Percentiles rank a stretch among this genome's conserved stretches.
Evolutionary conservation across 2,329 filamentous ascomycete species (phyloP).

Genomic region (Xylariaceae sp.): DNA sequence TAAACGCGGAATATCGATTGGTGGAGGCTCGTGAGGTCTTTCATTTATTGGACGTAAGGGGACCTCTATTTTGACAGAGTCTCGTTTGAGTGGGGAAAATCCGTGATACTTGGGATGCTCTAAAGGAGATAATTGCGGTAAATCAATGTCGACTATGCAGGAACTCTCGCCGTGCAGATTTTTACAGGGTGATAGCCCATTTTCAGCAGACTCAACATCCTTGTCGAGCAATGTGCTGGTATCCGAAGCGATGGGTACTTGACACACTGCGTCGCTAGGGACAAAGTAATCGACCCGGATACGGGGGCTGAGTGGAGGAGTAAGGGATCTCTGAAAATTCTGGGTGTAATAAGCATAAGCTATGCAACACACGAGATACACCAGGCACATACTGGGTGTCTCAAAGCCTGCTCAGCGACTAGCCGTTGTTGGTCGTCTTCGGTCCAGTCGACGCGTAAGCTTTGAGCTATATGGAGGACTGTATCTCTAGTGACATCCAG

Average conservation of each 20-base stretch:
- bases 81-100: slow-evolving; percentile 6
- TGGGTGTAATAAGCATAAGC: no score
- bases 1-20: slow-evolving; percentile 7
- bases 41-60: slow-evolving; percentile 19
- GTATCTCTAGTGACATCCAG: slow-evolving; percentile 18
- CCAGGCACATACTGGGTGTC: slow-evolving; percentile 9
- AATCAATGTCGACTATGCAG: no score
- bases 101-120: slow-evolving; percentile 7
- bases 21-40: slow-evolving; percentile 1
- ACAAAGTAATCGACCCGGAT: slow-evolving; percentile 14
- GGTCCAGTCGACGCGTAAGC: slow-evolving; percentile 14
- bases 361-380: no score
- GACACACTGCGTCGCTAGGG: slow-evolving; percentile 18
- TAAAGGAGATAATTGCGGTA: slow-evolving; percentile 8
- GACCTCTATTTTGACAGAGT: slow-evolving; percentile 20
- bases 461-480: slow-evolving; percentile 13
- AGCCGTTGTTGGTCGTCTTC: slow-evolving; percentile 7
- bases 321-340: slow-evolving; percentile 8
- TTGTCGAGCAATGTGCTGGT: slow-evolving; percentile 21
- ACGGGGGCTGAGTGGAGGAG: slow-evolving; percentile 23
- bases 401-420: slow-evolving; percentile 5
- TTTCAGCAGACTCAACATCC: slow-evolving; percentile 21
- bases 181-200: slow-evolving; percentile 11
- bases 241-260: slow-evolving; percentile 23
- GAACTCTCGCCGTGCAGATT: no score